A percentile compares a stretch with the other conserved stretches of the same genome.
These are phyloP conservation scores for Ormosia semicastrata DNA, from an alignment of 306 rosid species.

Conservation along the genomic window DNA sequence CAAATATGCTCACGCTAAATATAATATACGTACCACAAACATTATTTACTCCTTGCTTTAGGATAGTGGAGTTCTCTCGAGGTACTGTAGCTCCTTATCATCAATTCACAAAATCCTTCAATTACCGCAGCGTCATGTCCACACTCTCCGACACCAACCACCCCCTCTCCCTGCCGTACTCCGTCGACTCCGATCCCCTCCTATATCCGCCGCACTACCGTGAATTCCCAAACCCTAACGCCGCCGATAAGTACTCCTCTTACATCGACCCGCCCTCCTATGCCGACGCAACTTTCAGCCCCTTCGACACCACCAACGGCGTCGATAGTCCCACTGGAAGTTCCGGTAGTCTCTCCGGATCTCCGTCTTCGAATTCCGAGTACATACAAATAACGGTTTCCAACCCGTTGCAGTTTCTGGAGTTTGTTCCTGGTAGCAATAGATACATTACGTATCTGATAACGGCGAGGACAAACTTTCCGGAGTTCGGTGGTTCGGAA, in stretches of 20 bases:
- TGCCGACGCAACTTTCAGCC: conserved; percentile 60
- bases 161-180: conserved; percentile 37
- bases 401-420: conserved; percentile 82
- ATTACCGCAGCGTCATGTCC: conserved; percentile 79
- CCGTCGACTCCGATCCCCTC: conserved; percentile 48
- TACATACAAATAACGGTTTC: conserved; percentile 74
- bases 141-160: conserved; percentile 45
- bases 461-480: conserved; percentile 69
- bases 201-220: conserved; percentile 19
- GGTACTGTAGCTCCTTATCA: too few relatives aligned
- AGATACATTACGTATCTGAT: conserved; percentile 76
- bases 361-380: conserved; percentile 52
- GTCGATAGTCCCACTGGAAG: conserved; percentile 53
- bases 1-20: too few relatives aligned
- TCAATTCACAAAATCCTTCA: too few relatives aligned
- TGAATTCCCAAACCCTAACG: conserved; percentile 38
- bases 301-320: conserved; percentile 42
- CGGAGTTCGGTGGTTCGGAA: conserved; percentile 71
- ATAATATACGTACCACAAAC: too few relatives aligned
- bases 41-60: too few relatives aligned
- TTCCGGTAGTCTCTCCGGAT: conserved; percentile 58
- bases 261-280: conserved; percentile 65
- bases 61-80: too few relatives aligned
- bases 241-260: conserved; percentile 45
- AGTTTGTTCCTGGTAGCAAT: conserved; percentile 79